phyloP scores from a whole-genome alignment of 352 stramenopile species.

The Phytophthora foliorum region DNA sequence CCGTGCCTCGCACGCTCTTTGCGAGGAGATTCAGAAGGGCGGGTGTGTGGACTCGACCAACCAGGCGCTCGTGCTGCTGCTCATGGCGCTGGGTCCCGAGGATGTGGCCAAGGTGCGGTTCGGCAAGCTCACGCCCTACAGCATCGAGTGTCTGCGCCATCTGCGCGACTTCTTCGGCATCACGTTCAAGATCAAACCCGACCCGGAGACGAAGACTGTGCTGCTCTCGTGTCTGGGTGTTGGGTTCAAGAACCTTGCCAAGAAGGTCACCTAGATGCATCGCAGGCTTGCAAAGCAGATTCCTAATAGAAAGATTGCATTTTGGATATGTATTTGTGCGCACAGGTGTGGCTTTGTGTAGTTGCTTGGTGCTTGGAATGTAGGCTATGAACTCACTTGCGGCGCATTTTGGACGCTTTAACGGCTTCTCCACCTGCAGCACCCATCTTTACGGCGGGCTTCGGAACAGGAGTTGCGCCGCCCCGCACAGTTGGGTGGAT shows the following conservation, averaged over 20 bases:
- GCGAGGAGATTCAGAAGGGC: conserved; percentile 97
- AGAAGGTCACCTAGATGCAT: conserved; percentile 93
- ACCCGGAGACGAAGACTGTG: conserved; percentile 91
- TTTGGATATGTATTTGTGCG: conserved; percentile 33
- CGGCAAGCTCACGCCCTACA: conserved; percentile 90
- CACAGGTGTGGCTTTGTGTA: background rate
- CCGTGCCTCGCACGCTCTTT: conserved; percentile 93
- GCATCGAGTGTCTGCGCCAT: conserved; percentile 91
- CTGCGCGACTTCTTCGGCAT: conserved; percentile 95
- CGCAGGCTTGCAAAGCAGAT: conserved; percentile 15
- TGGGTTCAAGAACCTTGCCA: conserved; percentile 96
- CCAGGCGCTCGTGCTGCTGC: conserved; percentile 96
- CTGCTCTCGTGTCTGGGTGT: conserved; percentile 95
- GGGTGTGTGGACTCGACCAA: conserved; percentile 96
- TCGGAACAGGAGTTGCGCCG: conserved; percentile 71
- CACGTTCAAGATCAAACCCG: conserved; percentile 94
- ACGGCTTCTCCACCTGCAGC: conserved; percentile 64
- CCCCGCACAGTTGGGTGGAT: conserved; percentile 61
- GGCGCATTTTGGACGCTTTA: conserved; percentile 72
- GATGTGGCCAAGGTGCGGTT: conserved; percentile 97
- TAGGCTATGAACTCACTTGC: conserved; percentile 54
- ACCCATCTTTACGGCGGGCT: conserved; percentile 80
- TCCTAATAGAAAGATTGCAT: conserved; percentile 48
- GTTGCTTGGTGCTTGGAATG: too few relatives aligned
- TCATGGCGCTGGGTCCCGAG: conserved; percentile 98